These are phyloP conservation scores for Hamamelis virginiana DNA, from an alignment of 164 flowering plant species.

Conservation along the genomic window DNA sequence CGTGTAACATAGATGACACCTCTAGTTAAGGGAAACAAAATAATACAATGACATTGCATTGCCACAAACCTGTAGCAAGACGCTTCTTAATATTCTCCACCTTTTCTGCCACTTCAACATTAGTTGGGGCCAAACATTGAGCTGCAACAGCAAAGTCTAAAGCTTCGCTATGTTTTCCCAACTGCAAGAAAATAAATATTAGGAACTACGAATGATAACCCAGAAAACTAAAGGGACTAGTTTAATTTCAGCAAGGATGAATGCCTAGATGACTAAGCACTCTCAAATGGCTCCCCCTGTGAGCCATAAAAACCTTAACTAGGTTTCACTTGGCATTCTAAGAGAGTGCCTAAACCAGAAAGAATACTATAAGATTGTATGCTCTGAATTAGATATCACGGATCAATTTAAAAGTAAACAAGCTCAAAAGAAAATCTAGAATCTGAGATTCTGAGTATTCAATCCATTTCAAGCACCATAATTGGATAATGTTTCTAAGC, in stretches of 20 bases:
- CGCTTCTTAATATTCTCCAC: constrained; percentile 56
- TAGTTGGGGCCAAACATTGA: constrained; percentile 61
- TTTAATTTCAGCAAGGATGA: not conserved
- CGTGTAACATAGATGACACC: no score
- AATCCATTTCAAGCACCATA: no score
- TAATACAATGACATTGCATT: not conserved
- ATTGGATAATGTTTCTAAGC: no score
- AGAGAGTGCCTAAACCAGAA: no score
- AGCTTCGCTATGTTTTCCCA: constrained; percentile 79
- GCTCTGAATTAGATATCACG: no score
- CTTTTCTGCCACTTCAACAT: constrained; percentile 54
- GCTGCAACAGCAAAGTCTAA: constrained; percentile 76
- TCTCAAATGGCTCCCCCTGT: not conserved
- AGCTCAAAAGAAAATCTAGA: no score
- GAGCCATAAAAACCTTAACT: no score
- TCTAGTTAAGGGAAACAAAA: not conserved
- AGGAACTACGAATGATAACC: not conserved
- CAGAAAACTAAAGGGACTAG: not conserved
- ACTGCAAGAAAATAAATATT: constrained; percentile 40
- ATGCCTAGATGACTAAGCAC: not conserved
- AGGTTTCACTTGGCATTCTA: no score
- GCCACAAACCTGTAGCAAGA: constrained; percentile 67
- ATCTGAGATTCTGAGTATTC: no score
- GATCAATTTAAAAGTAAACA: no score
- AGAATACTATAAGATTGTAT: no score